Base-by-base conservation (phyloP, 2,329 filamentous ascomycete species). In the Diaporthe sp. region DNA sequence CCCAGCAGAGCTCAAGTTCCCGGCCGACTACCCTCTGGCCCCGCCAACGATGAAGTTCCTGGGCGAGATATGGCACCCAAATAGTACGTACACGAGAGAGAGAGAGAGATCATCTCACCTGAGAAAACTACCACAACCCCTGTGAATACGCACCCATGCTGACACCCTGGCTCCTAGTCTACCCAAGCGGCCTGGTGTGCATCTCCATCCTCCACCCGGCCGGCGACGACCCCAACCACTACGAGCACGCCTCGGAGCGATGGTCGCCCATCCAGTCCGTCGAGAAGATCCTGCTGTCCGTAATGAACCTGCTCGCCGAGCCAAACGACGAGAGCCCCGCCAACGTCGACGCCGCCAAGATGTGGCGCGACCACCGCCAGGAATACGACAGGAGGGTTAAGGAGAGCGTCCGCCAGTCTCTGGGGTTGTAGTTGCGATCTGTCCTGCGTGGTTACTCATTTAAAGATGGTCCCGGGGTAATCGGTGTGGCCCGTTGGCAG, bases 221-320 rank as follows among this genome's bases (percentile, higher is more conserved):
- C 3, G 96, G 97, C 81, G 96, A 98, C 86, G 96, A 98, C 85
- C 97, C 97, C 73, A 98, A 98, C 87, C 96, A 98, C 88, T 98
- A 98, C 89, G 96, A 98, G 85, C 94, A 96, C 81, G 96, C 97
- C 10, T 95, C 94, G 1, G 97, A 98, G 87, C 93, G 96, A 78
- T 98, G 96, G 96, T 96, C 94, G 39, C 96, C 96, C 17, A 98
- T 98, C 78, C 97, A 98, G 87, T 97, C 94, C 76, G 96, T 98
- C 79, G 97, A 98, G 87, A 98, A 98, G 88, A 98, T 98, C 80
- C 88, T 98, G 79, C 95, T 98, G 75, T 95, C 93, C 65, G 96
- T 98, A 76, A 98, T 98, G 94, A 98, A 95, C 85, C 98, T 98
- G 96, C 91, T 98, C 61, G 96, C 96, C 1, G 96, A 98, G 86